A percentile compares a stretch with the other conserved stretches of the same genome.
phyloP scores from a whole-genome alignment of 2,329 filamentous ascomycete genomes.

The Ceratocystiopsis sp. region DNA sequence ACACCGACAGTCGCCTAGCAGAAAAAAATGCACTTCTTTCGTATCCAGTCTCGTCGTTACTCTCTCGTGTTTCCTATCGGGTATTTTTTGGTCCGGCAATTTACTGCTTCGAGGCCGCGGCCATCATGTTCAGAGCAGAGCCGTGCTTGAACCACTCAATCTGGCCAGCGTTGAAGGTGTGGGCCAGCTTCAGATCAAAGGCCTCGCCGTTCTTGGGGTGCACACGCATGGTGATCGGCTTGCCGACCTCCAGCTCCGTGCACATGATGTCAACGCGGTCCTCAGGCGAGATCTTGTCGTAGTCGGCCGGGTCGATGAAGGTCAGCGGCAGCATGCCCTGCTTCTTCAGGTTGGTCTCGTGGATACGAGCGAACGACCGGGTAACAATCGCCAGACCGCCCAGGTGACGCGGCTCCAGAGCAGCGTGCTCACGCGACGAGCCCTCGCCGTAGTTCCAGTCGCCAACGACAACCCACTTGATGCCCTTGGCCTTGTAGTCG shows the following conservation, averaged over 20 bases:
- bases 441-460: conserved; percentile 99
- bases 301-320: conserved; percentile 86
- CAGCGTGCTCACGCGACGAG: conserved; percentile 92
- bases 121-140: conserved; percentile 96
- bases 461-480: conserved; percentile 93
- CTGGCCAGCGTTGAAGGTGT: conserved; percentile 97
- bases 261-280: conserved; percentile 79
- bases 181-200: conserved; percentile 70
- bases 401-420: conserved; percentile 91
- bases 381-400: conserved; percentile 95
- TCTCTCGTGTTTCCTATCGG: no score
- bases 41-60: no score
- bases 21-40: not conserved
- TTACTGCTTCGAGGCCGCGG: conserved; percentile 33
- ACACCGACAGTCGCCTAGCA: not conserved
- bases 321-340: conserved; percentile 99
- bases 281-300: conserved; percentile 87
- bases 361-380: conserved; percentile 92
- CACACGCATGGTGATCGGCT: conserved; percentile 81
- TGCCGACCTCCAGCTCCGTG: conserved; percentile 80
- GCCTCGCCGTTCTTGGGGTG: conserved; percentile 74
- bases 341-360: conserved; percentile 99
- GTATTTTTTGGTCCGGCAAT: not conserved
- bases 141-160: conserved; percentile 99
- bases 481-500: conserved; percentile 95